Base-by-base conservation (phyloP, 768 basidiomycete species). In the Hericium coralloides region DNA sequence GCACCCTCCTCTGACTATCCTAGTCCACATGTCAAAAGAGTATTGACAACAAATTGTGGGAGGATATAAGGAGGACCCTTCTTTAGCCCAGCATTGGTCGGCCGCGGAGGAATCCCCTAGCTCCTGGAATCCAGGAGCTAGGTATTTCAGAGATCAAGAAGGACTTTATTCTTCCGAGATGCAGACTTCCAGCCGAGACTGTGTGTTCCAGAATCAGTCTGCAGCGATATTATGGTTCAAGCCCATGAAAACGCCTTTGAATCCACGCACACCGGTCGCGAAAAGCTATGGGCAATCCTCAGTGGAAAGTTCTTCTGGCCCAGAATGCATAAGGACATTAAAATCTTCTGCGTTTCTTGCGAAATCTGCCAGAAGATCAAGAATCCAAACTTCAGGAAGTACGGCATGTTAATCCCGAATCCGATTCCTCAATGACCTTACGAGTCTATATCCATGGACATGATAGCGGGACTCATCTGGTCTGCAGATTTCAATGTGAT, bases 311-410 rank as follows among this genome's bases (percentile, higher is more conserved):
- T 49, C 23, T 49, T 49, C 25, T 49, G 48, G 48, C 48, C 58
- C 2, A 20, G 25, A 20, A 61, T 61, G 60, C 36, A 48, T 12
- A 43, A 49, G 12, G 60, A 61, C 41, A 15, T 56, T 17, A 31
- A 55, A 15, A 10, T 3, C 1, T 59, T 55, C 36, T 53, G 52
- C 37, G 14, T 25, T 0, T 25, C 60, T 1, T 62, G 60, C 52
- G 60, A 62, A 25, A 41, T 59, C 1, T 62, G 60, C 26, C 60
- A 62, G 31, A 62, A 62, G 47, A 49, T 37, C n/a, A 62, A 62
- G 41, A 12, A 49, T 1, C 26, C 17, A 0, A 47, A 52, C 22
- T 59, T 59, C 52, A 50, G 39, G 2, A 15, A 47, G 3, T 52
- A 38, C 20, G 60, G 63, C 1, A 23, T 26, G 1, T 43, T 63